These are phyloP conservation scores for Botrytis galanthina DNA, from an alignment of 2,329 filamentous ascomycete genomes.

Conservation along the genomic window DNA sequence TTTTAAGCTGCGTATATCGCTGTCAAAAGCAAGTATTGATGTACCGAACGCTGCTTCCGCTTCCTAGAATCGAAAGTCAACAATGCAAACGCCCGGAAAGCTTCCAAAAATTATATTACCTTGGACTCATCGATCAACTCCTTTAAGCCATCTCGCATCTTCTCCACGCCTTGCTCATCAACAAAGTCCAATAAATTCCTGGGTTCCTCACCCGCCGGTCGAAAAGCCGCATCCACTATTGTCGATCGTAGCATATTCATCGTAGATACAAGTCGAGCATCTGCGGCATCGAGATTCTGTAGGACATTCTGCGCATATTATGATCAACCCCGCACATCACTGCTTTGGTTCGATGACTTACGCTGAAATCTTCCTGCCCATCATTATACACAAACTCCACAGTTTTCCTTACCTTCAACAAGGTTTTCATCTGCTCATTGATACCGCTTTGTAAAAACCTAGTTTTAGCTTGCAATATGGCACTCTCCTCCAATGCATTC, in stretches of 20 bases:
- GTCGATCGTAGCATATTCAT: conserved; percentile 64
- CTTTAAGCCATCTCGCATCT: conserved; percentile 64
- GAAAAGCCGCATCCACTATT: conserved; percentile 61
- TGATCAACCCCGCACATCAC: conserved; percentile 17
- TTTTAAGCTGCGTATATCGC: conserved; percentile 66
- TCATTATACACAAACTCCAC: conserved; percentile 56
- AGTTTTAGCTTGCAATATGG: conserved; percentile 68
- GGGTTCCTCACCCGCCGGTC: conserved; percentile 55
- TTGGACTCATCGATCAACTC: conserved; percentile 69
- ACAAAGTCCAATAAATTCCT: conserved; percentile 74
- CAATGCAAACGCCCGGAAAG: background rate
- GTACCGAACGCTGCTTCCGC: conserved; percentile 72
- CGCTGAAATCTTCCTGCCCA: conserved; percentile 57
- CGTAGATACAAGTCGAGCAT: conserved; percentile 62
- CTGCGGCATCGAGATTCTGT: conserved; percentile 63
- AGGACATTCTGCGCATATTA: conserved; percentile 49
- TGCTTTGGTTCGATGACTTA: background rate
- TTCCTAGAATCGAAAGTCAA: conserved; percentile 41
- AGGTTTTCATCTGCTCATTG: conserved; percentile 52
- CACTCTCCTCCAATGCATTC: conserved; percentile 72
- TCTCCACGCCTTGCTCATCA: conserved; percentile 67
- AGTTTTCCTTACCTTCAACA: conserved; percentile 50
- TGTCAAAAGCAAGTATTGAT: conserved; percentile 66
- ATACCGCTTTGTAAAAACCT: conserved; percentile 66
- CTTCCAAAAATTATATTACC: conserved; percentile 41